Base-by-base conservation (phyloP, 495 filamentous ascomycete genomes). In the Chaetomidium leptoderma region DNA sequence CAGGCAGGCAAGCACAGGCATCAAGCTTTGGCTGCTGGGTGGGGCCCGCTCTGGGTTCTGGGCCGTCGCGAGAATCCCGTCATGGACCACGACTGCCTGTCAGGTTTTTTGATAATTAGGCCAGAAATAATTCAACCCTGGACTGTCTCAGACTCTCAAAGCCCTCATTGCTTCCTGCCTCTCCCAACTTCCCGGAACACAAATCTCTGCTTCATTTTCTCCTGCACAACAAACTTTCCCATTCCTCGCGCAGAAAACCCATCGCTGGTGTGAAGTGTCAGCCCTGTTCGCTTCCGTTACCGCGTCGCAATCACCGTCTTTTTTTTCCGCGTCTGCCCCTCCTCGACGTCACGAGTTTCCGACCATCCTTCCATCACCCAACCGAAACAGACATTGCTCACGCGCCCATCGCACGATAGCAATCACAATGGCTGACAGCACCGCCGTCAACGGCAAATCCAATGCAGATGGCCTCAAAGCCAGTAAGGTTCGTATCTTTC, bases 401-500 rank as follows among this genome's bases (percentile, higher is more conserved):
- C 46, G 55, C 55, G 33, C 53, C 19, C 53, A 52, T 39, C 56
- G 48, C 54, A 49, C 33, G 16, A 65, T 44, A 57, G 35, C 40
- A 54, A 45, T 65, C 62, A 62, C 44, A 57, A 74, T 68, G 71
- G 70, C 71, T 48, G 63, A 70, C 61, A 55, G 37, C 53, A 62
- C 65, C 59, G 61, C 65, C 53, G 55, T 57, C 62, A 70, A 63
- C 54, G 63, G 65, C 47, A 64, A 35, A 36, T 17, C 68, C 60
- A 64, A 67, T 37, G 51, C 68, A 43, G 61, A 78, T 30, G 51
- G 63, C 56, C 56, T 75, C 48, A 78, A 78, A 66, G 68, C 64
- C 67, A 77, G 76, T 78, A 69, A 72, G 76, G 76, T 78, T 51
- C 58, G 74, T 78, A 11, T 19, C 36, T 19, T 58, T 33, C 44